Evolutionary conservation across 805 yeast genomes (phyloP), one percentile per base, ranked within the genome.

Genomic region (Barnettozyma californica): DNA sequence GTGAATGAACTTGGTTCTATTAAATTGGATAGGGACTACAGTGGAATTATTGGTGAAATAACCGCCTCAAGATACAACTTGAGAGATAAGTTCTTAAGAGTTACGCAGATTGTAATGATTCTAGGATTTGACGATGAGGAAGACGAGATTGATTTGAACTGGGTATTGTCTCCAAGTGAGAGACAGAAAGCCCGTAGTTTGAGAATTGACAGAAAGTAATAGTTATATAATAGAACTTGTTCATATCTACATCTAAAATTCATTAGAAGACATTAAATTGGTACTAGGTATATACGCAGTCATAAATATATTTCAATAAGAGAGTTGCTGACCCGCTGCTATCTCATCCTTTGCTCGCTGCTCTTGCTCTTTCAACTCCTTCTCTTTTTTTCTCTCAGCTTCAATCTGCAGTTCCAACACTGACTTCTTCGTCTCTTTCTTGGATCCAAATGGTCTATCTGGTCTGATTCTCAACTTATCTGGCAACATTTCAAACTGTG

Each of bases 1-100:
- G 79, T 89, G 51, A 90, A 87, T 60, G 95, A 87, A 56, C 67
- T 87, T 37, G 98, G 97, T 1, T 82, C 95, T 0, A 75, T 89
- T 18, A 85, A 83, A 54, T 69, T 94, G 44, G 98, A 94, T 54
- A 80, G 87, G 50, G 96, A 91, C 61, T 68, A 90, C 20, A 80
- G 90, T 42, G 73, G 78, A 25, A 74, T 92, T 31, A 86, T 94
- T 44, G 77, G 83, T 41, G 84, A 84, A 49, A 76, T 87, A 6
- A 83, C 95, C 43, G 83, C 81, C 44, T 79, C 81, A 48, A 74
- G 83, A 59, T 92, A 90, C 65, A 76, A 77, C 33, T 68, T 90
- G 56, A 73, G 97, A 51, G 94, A 88, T 51, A 78, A 79, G 56
- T 92, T 92, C 61, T 74, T 85, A 8, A 73, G 89, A 50, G 81